Percentiles rank a stretch among this genome's conserved stretches.
phyloP scores from a whole-genome alignment of 371 early-diverging fungal species.

The Apophysomyces elegans region DNA sequence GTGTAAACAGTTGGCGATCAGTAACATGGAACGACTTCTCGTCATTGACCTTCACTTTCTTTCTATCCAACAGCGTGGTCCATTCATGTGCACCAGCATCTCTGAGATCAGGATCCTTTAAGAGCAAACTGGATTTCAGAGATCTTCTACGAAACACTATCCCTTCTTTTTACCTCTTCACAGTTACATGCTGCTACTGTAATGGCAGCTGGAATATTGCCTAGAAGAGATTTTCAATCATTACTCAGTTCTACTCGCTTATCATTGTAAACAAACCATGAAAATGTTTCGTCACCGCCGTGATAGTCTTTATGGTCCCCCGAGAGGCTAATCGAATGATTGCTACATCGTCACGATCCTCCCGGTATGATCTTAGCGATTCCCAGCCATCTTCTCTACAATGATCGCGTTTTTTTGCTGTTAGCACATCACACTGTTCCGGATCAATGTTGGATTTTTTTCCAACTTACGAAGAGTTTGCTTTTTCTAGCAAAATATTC shows the following conservation, averaged over 20 bases:
- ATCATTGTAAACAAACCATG: slow-evolving; percentile 57
- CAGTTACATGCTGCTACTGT: slow-evolving; percentile 34
- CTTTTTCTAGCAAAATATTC: slow-evolving; percentile 68
- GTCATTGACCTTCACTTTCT: slow-evolving; percentile 1
- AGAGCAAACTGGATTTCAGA: neutral
- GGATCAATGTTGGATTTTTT: too few relatives aligned
- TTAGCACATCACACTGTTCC: too few relatives aligned
- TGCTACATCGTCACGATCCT: slow-evolving; percentile 68
- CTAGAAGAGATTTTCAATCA: neutral
- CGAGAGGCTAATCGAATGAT: slow-evolving; percentile 69
- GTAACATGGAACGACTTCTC: neutral
- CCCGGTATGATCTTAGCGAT: slow-evolving; percentile 61
- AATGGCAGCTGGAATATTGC: slow-evolving; percentile 25
- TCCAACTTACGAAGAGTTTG: slow-evolving; percentile 35
- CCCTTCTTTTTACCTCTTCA: slow-evolving; percentile 17
- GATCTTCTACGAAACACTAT: neutral
- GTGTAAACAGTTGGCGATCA: slow-evolving; percentile 19
- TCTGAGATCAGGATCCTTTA: slow-evolving; percentile 6
- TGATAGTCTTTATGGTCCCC: slow-evolving; percentile 64
- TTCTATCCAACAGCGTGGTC: slow-evolving; percentile 19
- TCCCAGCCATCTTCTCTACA: slow-evolving; percentile 72
- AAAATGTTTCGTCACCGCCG: slow-evolving; percentile 77
- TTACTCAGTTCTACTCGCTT: too few relatives aligned
- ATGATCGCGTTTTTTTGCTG: neutral
- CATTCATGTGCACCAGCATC: slow-evolving; percentile 18